Evolutionary conservation across 768 basidiomycete species (phyloP).

Genomic region (Tulasnella sp.): DNA sequence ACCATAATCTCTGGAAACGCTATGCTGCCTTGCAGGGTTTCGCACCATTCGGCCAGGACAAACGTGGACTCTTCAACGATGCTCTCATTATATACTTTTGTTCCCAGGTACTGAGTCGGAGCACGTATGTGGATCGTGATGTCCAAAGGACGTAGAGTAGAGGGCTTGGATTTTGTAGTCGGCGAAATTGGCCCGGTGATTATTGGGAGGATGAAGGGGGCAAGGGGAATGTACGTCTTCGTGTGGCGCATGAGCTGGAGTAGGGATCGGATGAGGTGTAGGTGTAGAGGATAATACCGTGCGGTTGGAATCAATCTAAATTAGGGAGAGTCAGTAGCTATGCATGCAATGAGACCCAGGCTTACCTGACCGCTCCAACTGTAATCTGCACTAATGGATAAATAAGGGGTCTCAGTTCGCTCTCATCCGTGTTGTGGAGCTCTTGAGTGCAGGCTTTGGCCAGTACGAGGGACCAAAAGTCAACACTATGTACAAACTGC

Average conservation of each 20-base stretch:
- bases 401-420: slow-evolving; percentile 74
- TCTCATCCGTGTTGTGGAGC: slow-evolving; percentile 41
- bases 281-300: slow-evolving; percentile 88
- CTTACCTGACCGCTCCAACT: slow-evolving; percentile 83
- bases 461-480: slow-evolving; percentile 90
- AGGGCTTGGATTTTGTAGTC: slow-evolving; percentile 58
- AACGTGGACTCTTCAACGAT: slow-evolving; percentile 71
- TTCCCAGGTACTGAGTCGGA: slow-evolving; percentile 79
- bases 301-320: slow-evolving; percentile 75
- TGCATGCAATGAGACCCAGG: slow-evolving; percentile 11
- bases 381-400: slow-evolving; percentile 94
- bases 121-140: slow-evolving; percentile 76
- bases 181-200: slow-evolving; percentile 59
- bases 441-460: slow-evolving; percentile 62
- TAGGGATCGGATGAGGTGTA: slow-evolving; percentile 82
- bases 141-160: slow-evolving; percentile 80
- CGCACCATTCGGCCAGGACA: slow-evolving; percentile 71
- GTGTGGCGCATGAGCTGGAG: slow-evolving; percentile 76
- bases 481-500: slow-evolving; percentile 92
- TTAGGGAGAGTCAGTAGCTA: slow-evolving; percentile 5
- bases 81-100: slow-evolving; percentile 71
- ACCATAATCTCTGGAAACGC: slow-evolving; percentile 89
- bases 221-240: slow-evolving; percentile 71
- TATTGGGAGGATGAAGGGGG: slow-evolving; percentile 77
- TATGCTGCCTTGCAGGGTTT: slow-evolving; percentile 68